Conservation (phyloP, 2,329 filamentous ascomycete genomes). For the Calonectria naviculata region DNA sequence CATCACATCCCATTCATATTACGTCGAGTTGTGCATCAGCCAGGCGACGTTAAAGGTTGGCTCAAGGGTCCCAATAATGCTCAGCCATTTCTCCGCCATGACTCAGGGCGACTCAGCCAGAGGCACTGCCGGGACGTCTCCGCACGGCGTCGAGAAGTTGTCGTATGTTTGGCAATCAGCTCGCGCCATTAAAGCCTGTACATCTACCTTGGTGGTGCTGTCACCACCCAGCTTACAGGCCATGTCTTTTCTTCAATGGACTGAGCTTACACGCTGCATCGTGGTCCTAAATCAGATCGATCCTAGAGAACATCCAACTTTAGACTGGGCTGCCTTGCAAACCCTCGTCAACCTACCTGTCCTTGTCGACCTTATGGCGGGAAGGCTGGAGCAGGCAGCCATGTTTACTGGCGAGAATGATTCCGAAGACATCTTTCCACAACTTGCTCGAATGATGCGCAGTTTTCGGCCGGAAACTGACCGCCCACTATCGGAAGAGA, state of each 20-base stretch:
- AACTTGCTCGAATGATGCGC: background rate
- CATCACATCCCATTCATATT: background rate
- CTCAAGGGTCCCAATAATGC: background rate
- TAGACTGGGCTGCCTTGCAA: background rate
- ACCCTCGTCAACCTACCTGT: background rate
- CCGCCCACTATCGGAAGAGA: background rate
- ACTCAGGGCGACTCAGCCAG: background rate
- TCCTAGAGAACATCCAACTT: background rate
- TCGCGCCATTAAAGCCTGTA: background rate
- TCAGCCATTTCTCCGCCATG: background rate
- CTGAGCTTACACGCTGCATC: background rate
- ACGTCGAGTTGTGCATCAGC: background rate
- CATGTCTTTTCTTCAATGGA: background rate
- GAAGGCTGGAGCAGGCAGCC: background rate
- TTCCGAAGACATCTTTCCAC: background rate
- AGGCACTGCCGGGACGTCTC: too few species aligned
- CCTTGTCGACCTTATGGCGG: background rate
- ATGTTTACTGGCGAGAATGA: background rate
- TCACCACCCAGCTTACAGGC: too few species aligned
- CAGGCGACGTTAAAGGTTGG: background rate
- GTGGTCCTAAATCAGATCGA: background rate
- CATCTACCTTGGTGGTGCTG: background rate
- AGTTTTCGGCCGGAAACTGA: background rate
- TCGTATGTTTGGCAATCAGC: background rate
- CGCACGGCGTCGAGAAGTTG: background rate